Base-by-base conservation (phyloP, 1,139 yeast genomes). In the Casaregolazyma suthepensis region DNA sequence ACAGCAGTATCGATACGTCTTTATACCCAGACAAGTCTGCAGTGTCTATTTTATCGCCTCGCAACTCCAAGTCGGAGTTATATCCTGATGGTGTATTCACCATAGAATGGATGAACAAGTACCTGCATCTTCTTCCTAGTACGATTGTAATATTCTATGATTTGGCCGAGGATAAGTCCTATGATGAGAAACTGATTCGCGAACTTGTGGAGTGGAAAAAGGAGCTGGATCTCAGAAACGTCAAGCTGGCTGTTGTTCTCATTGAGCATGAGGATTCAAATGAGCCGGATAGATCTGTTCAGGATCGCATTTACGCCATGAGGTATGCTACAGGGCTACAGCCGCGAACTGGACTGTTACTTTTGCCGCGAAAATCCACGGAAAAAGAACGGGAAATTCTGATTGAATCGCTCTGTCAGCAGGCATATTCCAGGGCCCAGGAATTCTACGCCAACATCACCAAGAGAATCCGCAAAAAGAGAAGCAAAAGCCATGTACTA, bases 51-150 rank as follows among this genome's bases (percentile, higher is more conserved):
- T 61, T 66, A 54, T 77, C 82, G 0, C 82, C 82, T 1, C 65
- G 71, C 49, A 72, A 72, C 51, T 66, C 67, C 2, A 62, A 63
- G 3, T 70, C 77, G 0, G 61, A 62, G 5, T 61, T 71, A 51
- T 71, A 68, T 52, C 78, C 80, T 0, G 75, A 76, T 23, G 74
- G 74, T 0, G 62, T 79, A 1, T 59, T 79, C 23, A 69, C 77
- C 0, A 58, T 61, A 0, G 68, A 74, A 23, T 81, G 85, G 86
- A 56, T 80, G 10, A 71, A 73, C 42, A 81, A 79, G 61, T 78
- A 80, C 59, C 66, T 70, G 40, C 68, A 71, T 18, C 54, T 68
- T 5, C 51, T 71, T 20, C 85, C 85, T 0, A 60, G 75, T 1
- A 72, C 77, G 0, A 71, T 75, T 49, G 65, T 79, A 3, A 64